A percentile compares a stretch with the other conserved stretches of the same genome.
Evolutionary conservation across 2,329 filamentous ascomycete genomes (phyloP).

Genomic region (Aspergillus sergii): DNA sequence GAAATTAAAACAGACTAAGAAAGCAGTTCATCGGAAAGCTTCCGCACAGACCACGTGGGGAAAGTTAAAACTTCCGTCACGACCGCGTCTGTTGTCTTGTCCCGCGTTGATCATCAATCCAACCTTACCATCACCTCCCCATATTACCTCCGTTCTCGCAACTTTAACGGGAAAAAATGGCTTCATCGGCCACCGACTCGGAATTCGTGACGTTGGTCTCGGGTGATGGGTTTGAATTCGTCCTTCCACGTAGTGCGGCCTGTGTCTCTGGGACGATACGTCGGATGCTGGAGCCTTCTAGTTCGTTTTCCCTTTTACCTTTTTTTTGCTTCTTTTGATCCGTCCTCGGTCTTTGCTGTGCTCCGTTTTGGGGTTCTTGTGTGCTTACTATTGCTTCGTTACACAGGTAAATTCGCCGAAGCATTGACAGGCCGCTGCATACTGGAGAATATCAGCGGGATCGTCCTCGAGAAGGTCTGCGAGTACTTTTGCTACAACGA

Average conservation of each 20-base stretch:
- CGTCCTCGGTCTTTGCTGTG: not conserved
- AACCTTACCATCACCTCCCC: not conserved
- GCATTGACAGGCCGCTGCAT: slow-evolving; percentile 59
- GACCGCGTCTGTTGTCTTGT: slow-evolving; percentile 2
- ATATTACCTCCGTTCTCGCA: not conserved
- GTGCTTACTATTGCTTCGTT: slow-evolving; percentile 6
- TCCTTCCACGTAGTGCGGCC: slow-evolving; percentile 62
- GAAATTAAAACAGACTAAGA: not conserved
- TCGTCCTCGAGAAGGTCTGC: slow-evolving; percentile 69
- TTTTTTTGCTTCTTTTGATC: not conserved
- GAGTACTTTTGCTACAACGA: slow-evolving; percentile 72
- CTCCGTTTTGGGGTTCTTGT: not conserved
- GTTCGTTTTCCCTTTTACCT: slow-evolving; percentile 5
- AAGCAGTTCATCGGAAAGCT: slow-evolving; percentile 20
- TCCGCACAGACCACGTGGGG: slow-evolving; percentile 32
- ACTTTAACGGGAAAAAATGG: slow-evolving; percentile 14
- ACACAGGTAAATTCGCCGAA: slow-evolving; percentile 63
- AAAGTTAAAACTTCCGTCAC: not conserved
- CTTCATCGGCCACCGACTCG: slow-evolving; percentile 26
- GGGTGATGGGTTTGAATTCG: slow-evolving; percentile 66
- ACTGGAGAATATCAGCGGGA: slow-evolving; percentile 63
- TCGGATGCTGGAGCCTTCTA: slow-evolving; percentile 63
- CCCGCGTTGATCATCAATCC: not conserved
- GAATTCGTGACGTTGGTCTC: slow-evolving; percentile 68
- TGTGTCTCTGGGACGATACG: slow-evolving; percentile 64